Conservation (phyloP, 2,329 filamentous ascomycete genomes). For the Lachnellula occidentalis region DNA sequence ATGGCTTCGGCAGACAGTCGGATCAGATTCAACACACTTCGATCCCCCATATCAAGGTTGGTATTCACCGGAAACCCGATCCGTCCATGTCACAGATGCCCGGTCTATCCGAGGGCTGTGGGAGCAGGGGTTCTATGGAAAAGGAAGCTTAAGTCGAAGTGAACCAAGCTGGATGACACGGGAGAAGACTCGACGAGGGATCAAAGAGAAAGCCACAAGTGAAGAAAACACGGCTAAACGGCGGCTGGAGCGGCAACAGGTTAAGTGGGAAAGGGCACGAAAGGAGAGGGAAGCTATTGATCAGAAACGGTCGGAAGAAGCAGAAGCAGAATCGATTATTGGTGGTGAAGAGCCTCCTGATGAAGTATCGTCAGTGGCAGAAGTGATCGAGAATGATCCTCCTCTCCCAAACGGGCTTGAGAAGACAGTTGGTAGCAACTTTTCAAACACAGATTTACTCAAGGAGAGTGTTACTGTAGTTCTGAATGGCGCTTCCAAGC, state of each 20-base stretch:
- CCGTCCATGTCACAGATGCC: conserved; percentile 76
- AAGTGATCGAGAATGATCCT: not conserved
- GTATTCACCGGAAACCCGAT: conserved; percentile 77
- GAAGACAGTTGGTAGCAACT: not conserved
- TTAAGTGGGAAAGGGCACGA: conserved; percentile 89
- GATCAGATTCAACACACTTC: conserved; percentile 58
- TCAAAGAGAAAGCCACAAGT: conserved; percentile 63
- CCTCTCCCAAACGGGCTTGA: not conserved
- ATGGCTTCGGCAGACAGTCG: conserved; percentile 68
- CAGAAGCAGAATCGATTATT: conserved; percentile 9
- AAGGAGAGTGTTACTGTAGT: not conserved
- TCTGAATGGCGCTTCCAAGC: conserved; percentile 2
- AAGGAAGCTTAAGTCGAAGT: conserved; percentile 86
- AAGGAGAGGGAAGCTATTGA: conserved; percentile 81
- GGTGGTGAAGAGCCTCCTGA: not conserved
- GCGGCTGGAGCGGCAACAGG: conserved; percentile 72
- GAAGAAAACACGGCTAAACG: conserved; percentile 73
- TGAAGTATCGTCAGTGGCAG: not conserved
- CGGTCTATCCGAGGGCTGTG: conserved; percentile 75
- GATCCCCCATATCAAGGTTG: conserved; percentile 62
- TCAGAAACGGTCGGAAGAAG: conserved; percentile 56
- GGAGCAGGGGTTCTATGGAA: conserved; percentile 97
- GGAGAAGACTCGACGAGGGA: conserved; percentile 67
- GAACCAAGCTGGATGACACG: conserved; percentile 89
- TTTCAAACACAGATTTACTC: not conserved